Evolutionary conservation across 1,284 basidiomycete genomes (phyloP), one percentile per base, ranked within the genome.

Genomic region (Fomitopsis palustris): DNA sequence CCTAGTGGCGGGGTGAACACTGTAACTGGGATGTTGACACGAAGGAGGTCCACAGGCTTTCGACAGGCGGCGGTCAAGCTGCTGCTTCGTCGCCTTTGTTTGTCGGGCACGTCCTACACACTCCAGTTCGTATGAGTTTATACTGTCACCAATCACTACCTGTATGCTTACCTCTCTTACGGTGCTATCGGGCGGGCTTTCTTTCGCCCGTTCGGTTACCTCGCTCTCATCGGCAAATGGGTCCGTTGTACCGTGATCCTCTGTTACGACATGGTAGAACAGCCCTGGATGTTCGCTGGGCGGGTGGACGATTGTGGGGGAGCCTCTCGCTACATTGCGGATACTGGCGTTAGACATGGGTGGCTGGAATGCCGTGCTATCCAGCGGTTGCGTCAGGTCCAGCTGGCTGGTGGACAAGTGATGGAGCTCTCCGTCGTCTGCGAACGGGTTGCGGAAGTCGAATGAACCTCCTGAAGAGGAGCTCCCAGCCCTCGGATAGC

Each of bases 11-110:
- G 55, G 37, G 55, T 66, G 51, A 66, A 57, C 14, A 59, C 29
- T 1, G 62, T 57, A 2, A 54, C 56, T 4, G 67, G 64, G 23
- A 68, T 68, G n/a, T 64, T 58, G 35, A 66, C 65, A 9, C 65
- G 62, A 19, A 67, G 33, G 42, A 63, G 63, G 53, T 66, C 60
- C 16, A 47, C 27, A 4, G 55, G 33, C 19, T 41, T 41, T 39
- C 43, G 37, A 17, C 17, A 35, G 33, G 25, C 49, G 16, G 49
- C 49, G 12, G 31, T 33, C 3, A 19, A n/a, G 17, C 29, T 51
- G 9, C 1, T 43, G 33, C 49, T 35, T 12, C 31, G 31, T 3
- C 49, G 49, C 14, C 47, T 29, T 3, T 31, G 29, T 5, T 14
- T 33, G 19, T 17, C 14, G 8, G 29, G n/a, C 33, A 29, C 19